A percentile compares a stretch with the other conserved stretches of the same genome.
Evolutionary conservation across 768 basidiomycete species (phyloP).

Genomic region (Pleurotus salmoneostramineus): DNA sequence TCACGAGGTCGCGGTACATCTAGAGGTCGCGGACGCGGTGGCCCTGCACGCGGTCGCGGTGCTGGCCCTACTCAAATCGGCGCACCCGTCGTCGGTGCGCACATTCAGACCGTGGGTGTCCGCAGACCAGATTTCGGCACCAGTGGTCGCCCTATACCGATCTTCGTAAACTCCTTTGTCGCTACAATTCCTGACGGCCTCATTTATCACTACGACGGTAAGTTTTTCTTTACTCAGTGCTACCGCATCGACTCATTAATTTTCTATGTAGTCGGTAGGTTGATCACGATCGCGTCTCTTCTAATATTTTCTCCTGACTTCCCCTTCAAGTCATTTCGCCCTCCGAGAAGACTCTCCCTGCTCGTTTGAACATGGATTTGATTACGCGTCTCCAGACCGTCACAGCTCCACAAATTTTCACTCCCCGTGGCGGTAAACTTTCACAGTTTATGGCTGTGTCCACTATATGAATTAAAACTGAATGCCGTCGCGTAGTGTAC

Average conservation of each 20-base stretch:
- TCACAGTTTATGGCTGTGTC: neutral
- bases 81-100: conserved; percentile 26
- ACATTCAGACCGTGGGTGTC: conserved; percentile 59
- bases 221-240: conserved; percentile 16
- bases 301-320: neutral
- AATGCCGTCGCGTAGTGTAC: conserved; percentile 45
- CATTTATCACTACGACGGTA: conserved; percentile 81
- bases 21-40: conserved; percentile 18
- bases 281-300: neutral
- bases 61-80: conserved; percentile 15
- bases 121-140: conserved; percentile 62
- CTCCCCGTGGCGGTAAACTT: conserved; percentile 36
- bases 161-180: conserved; percentile 60
- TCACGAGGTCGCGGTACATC: neutral
- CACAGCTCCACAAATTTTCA: conserved; percentile 63
- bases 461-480: neutral
- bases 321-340: conserved; percentile 52
- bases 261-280: conserved; percentile 39
- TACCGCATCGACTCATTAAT: conserved; percentile 6
- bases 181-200: conserved; percentile 56
- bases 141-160: conserved; percentile 38
- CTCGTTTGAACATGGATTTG: conserved; percentile 65
- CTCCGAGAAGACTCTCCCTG: conserved; percentile 65
- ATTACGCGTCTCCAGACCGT: conserved; percentile 58
- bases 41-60: conserved; percentile 19